Evolutionary conservation across 805 yeast genomes (phyloP), one percentile per base, ranked within the genome.

Genomic region (Diddensiella santjacobensis): DNA sequence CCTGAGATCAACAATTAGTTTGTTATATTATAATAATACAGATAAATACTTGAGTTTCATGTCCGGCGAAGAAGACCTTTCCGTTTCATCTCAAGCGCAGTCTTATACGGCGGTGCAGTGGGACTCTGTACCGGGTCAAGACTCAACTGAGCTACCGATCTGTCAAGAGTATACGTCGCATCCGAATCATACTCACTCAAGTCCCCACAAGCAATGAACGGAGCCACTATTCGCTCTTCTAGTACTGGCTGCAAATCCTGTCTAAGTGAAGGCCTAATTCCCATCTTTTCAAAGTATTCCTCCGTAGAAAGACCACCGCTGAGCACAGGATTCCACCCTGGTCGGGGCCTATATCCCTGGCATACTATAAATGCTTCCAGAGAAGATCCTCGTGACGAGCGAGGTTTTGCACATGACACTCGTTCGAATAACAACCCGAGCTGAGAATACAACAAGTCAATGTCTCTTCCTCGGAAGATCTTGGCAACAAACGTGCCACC

Each of bases 401-500:
- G 75, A 17, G 99, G 99, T 63, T 93, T 93, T 3, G 98, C 97
- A 67, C 99, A 93, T 1, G 90, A 78, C 19, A 93, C 96, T 51
- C 76, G 77, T 31, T 84, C 93, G 64, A 93, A 93, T 24, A 93
- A 69, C 54, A 80, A 80, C 2, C 97, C 89, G 26, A 93, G 70
- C 65, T 93, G 98, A n/a, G 95, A 83, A 65, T 93, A 93, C 67
- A 93, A 71, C 58, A 93, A 74, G 61, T 93, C 98, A 44, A 93
- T 91, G 62, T 93, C 98, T 59, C 98, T 74, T 8, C 99, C 99
- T 60, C 99, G 75, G 68, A 93, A 93, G 46, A 93, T 89, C 69
- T 93, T 93, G 42, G 99, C 99, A 22, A 90, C 96, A 71, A 93
- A 93, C 0, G 84, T 74, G 45, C 99, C 99, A 31, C 96, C 96